These are phyloP conservation scores for Rhodotorula taiwanensis DNA, from an alignment of 768 basidiomycete species.

Conservation along the genomic window DNA sequence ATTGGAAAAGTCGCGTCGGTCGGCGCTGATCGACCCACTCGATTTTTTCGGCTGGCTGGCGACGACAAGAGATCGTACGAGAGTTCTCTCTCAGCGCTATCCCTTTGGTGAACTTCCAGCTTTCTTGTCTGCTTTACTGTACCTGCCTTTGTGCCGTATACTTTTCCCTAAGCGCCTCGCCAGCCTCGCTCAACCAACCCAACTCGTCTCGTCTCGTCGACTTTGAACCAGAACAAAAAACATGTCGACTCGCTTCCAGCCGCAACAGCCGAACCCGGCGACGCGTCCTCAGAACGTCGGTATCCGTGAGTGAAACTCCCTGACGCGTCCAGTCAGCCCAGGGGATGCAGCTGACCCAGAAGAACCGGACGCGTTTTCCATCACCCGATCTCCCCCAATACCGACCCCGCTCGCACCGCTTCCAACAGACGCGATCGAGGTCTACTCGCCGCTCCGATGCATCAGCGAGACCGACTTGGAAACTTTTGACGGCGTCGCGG, in stretches of 20 bases:
- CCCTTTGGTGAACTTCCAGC: too few relatives aligned
- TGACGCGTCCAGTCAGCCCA: too few relatives aligned
- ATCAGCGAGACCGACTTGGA: conserved; percentile 94
- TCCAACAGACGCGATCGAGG: conserved; percentile 62
- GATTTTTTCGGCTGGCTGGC: too few relatives aligned
- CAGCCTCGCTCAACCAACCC: too few relatives aligned
- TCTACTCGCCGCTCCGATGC: conserved; percentile 82
- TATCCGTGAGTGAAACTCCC: conserved; percentile 63
- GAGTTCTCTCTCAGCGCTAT: background rate
- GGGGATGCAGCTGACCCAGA: background rate
- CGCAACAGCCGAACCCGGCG: conserved; percentile 22
- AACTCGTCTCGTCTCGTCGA: too few relatives aligned
- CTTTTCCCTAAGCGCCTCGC: too few relatives aligned
- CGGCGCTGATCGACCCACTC: background rate
- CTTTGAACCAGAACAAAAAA: too few relatives aligned
- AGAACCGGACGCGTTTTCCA: background rate
- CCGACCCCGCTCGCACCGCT: background rate
- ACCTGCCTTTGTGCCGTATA: too few relatives aligned
- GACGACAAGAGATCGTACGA: too few relatives aligned
- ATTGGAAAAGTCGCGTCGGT: too few relatives aligned
- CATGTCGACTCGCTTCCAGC: conserved; percentile 14
- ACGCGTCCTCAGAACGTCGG: conserved; percentile 83
- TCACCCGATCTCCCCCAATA: too few relatives aligned
- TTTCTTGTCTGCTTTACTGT: too few relatives aligned
- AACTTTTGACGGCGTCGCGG: conserved; percentile 82